Base-by-base conservation (phyloP, 2,329 filamentous ascomycete species). In the Monilinia laxa region DNA sequence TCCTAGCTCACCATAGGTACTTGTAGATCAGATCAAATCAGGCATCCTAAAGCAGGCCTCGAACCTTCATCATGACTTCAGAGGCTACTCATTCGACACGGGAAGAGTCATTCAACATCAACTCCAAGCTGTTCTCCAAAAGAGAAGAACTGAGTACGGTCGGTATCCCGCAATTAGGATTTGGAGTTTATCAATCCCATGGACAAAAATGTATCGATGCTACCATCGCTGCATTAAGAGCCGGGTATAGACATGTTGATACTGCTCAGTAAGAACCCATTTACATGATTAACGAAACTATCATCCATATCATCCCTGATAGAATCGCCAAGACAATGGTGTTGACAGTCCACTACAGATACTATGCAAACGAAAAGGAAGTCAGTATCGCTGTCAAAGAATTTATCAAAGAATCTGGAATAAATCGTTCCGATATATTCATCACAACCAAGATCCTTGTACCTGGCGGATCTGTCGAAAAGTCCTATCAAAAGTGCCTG, bases 321-420 rank as follows among this genome's bases (percentile, higher is more conserved):
- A 12, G 12, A 14, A 16, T 2, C 18, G 12, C 11, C 7, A 42
- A 16, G n/a, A 14, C 11, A 40, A 51, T 16, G 14, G 20, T 18
- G 1, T n/a, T n/a, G 35, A 47, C 28, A 31, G 14, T 25, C 42
- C 5, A 5, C 31, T 23, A 59, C 45, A 67, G 66, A 40, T 65
- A 65, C 54, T 67, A 65, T 67, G 66, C 11, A 1, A 67, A 67
- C 38, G 66, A 67, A 45, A 55, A 54, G 35, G 54, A 67, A 28
- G 54, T 65, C 12, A 55, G 64, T 25, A 20, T 53, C 16, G 64
- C 64, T 3, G 40, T 67, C 42, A 23, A 40, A 65, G 23, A 49
- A 23, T 67, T 38, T 31, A 45, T 67, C 51, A 38, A 51, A 51
- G 31, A 59, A 60, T 56, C 45, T n/a, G 55, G 62, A 10, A 2